Evolutionary conservation across 805 yeast species (phyloP).

Genomic region (Soucietia sequanensis): DNA sequence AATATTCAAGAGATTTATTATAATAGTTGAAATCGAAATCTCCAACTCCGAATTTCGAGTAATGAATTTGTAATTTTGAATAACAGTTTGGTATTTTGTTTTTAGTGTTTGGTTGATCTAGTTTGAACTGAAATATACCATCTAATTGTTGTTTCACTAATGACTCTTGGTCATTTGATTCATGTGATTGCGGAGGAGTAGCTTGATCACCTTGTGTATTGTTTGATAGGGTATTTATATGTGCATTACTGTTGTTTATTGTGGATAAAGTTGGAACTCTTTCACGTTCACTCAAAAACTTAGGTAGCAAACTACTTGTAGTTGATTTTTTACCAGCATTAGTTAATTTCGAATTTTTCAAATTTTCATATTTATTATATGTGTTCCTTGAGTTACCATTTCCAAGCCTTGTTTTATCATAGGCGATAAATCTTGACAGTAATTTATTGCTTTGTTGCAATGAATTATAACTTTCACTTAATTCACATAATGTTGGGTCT

Average conservation of each 20-base stretch:
- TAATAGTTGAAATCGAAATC: conserved; percentile 90
- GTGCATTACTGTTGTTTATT: background rate
- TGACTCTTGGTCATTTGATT: background rate
- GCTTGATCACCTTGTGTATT: background rate
- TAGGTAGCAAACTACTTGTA: conserved; percentile 33
- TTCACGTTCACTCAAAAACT: conserved; percentile 59
- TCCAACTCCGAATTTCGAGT: conserved; percentile 87
- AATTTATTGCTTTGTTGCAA: conserved; percentile 30
- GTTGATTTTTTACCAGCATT: conserved; percentile 9
- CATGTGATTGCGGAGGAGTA: too few relatives aligned
- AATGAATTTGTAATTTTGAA: conserved; percentile 69
- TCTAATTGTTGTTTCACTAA: conserved; percentile 1
- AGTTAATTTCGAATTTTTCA: conserved; percentile 16
- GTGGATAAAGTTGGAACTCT: conserved; percentile 1
- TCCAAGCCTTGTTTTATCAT: conserved; percentile 58
- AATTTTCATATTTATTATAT: conserved; percentile 39
- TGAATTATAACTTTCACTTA: conserved; percentile 8
- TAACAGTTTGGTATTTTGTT: conserved; percentile 68
- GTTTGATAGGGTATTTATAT: background rate
- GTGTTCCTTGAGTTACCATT: conserved; percentile 42
- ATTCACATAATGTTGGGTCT: conserved; percentile 46
- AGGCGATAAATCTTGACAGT: conserved; percentile 35
- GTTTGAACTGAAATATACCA: conserved; percentile 18
- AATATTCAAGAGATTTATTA: conserved; percentile 57
- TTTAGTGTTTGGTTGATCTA: conserved; percentile 5